Base-by-base conservation (phyloP, 1,139 yeast genomes). In the Candida sp. region DNA sequence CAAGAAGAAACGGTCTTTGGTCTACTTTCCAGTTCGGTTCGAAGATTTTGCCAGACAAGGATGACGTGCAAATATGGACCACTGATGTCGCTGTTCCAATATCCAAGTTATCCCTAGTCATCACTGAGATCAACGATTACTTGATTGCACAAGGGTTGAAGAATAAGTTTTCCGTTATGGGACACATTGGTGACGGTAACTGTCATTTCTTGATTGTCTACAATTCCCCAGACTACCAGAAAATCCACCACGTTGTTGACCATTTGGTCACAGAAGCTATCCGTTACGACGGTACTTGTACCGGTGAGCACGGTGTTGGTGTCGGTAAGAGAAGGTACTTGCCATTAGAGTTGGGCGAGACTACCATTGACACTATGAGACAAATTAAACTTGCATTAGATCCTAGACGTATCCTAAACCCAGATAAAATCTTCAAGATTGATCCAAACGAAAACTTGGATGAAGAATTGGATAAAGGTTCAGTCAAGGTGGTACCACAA, bases 1-100 rank as follows among this genome's bases (percentile, higher is more conserved):
- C 97, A 1, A 75, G 98, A 58, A 86, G 94, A 66, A 86, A 86
- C 57, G 97, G 97, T 0, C 73, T 93, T 12, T 92, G 96, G 96
- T 88, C 96, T 1, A 88, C 96, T 1, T 79, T 88, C 52, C 90
- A 86, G 57, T 80, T 81, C 56, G 91, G 89, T 0, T 68, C 74
- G 44, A 69, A 72, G 47, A 71, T 75, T 27, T 65, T 75, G 48
- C 68, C 65, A 23, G 83, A 84, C 59, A 67, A 68, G 23, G 74
- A 83, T 38, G 83, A 84, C 56, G 84, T 86, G 37, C 89, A 86
- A 67, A 72, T 86, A 22, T 91, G 97, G 96, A 83, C 90, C 31
- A 91, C 97, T 0, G 97, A 91, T 66, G 80, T 83, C 48, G 87
- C 88, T 1, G 87, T 83, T 0, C 88, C 88, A 2, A 70, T 84